A percentile compares a stretch with the other conserved stretches of the same genome.
Evolutionary conservation across 768 basidiomycete genomes (phyloP).

Genomic region (Hericium coralloides): DNA sequence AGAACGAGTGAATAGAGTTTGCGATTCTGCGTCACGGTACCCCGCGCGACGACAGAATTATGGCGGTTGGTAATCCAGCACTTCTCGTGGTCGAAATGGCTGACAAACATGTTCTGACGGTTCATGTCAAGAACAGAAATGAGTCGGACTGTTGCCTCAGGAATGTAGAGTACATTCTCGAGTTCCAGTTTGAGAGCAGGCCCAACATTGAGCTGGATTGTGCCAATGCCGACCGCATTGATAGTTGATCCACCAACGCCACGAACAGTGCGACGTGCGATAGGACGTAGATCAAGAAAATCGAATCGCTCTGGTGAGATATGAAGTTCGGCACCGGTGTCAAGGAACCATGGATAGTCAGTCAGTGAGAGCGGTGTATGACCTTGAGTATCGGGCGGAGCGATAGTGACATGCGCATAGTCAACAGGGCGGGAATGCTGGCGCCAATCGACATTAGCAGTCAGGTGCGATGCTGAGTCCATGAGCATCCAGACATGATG

Average conservation of each 20-base stretch:
- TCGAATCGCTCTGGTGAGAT: constrained; percentile 18
- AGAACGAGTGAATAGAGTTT: neutral
- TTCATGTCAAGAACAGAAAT: constrained; percentile 9
- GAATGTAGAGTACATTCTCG: constrained; percentile 14
- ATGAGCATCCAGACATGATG: neutral
- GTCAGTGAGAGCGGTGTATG: neutral
- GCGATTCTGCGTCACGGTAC: neutral
- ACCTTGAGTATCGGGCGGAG: neutral
- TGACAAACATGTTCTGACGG: neutral
- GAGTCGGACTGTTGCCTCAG: constrained; percentile 7
- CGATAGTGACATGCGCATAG: neutral
- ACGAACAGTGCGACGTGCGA: constrained; percentile 15
- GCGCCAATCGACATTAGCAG: neutral
- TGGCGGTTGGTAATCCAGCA: neutral
- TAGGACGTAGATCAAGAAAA: constrained; percentile 18
- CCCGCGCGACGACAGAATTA: neutral
- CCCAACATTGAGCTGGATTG: constrained; percentile 14
- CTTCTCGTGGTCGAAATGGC: neutral
- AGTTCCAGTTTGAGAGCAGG: constrained; percentile 5
- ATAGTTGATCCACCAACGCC: constrained; percentile 22
- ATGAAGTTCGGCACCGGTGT: constrained; percentile 20
- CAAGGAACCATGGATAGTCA: constrained; percentile 14
- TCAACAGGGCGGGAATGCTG: neutral
- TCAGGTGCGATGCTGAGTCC: no score
- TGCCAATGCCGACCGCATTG: constrained; percentile 19